Conservation (phyloP, 2,329 filamentous ascomycete genomes). For the Phaeosphaeriaceae sp. region DNA sequence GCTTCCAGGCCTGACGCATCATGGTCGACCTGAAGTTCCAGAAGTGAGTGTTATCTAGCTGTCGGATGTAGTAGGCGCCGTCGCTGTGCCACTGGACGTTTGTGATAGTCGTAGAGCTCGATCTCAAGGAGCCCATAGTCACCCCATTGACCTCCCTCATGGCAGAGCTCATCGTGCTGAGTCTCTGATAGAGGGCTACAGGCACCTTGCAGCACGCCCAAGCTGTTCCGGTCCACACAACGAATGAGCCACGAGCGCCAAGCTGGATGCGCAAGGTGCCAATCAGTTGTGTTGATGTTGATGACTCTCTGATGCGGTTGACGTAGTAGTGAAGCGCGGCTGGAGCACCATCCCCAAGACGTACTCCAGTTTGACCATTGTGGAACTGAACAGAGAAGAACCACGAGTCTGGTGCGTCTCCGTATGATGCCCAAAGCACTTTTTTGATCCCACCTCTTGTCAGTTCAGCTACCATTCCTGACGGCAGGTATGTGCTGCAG, state of each 20-base stretch:
- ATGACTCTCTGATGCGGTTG: background rate
- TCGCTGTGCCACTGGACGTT: slow-evolving; percentile 23
- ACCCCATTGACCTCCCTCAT: slow-evolving; percentile 1
- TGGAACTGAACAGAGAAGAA: slow-evolving; percentile 32
- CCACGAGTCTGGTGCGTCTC: slow-evolving; percentile 29
- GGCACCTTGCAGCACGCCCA: slow-evolving; percentile 31
- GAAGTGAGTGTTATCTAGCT: slow-evolving; percentile 1
- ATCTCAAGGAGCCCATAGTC: slow-evolving; percentile 18
- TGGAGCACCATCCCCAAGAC: slow-evolving; percentile 18
- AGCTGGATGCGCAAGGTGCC: slow-evolving; percentile 32
- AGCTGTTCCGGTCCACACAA: slow-evolving; percentile 24
- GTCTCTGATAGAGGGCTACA: slow-evolving; percentile 3
- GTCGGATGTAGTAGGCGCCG: slow-evolving; percentile 29
- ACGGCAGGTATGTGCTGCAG: slow-evolving; percentile 29
- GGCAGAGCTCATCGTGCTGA: slow-evolving; percentile 14
- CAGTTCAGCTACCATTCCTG: slow-evolving; percentile 13
- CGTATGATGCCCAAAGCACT: slow-evolving; percentile 36
- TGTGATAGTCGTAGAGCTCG: slow-evolving; percentile 5
- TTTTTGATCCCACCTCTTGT: slow-evolving; percentile 12
- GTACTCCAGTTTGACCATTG: slow-evolving; percentile 13
- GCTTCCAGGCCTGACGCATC: slow-evolving; percentile 20
- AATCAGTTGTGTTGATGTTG: background rate
- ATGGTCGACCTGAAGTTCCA: slow-evolving; percentile 19
- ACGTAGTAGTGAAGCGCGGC: slow-evolving; percentile 16
- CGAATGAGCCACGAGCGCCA: slow-evolving; percentile 28